Conservation (phyloP, 225 moss, liverwort and hornwort genomes). For the Ulota crispa region DNA sequence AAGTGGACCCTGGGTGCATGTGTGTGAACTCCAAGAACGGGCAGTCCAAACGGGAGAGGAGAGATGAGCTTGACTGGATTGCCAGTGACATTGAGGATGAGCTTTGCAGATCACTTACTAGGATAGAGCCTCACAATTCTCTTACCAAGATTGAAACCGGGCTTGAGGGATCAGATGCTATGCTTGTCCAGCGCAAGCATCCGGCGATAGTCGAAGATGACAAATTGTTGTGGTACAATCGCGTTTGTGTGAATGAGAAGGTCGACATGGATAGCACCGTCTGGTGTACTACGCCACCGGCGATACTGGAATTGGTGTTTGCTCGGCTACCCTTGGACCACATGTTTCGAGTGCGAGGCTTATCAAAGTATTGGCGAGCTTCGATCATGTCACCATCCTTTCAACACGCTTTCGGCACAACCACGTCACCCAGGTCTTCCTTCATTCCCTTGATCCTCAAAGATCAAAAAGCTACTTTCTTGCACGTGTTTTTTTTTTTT, state of each 20-base stretch:
- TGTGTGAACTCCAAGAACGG: conserved; percentile 12
- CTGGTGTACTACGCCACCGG: conserved; percentile 30
- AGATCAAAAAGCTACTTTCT: background rate
- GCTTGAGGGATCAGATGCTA: conserved; percentile 10
- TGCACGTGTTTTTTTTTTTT: too few relatives aligned
- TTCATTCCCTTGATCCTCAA: background rate
- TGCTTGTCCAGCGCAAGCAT: background rate
- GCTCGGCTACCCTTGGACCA: conserved; percentile 34
- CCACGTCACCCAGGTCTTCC: conserved; percentile 12
- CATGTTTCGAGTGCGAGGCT: conserved; percentile 28
- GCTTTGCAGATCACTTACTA: background rate
- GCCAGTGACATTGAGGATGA: conserved; percentile 5
- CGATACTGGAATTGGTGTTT: conserved; percentile 37
- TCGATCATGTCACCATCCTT: conserved; percentile 29
- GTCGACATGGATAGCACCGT: conserved; percentile 33
- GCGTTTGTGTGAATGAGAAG: conserved; percentile 42
- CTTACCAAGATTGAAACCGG: conserved; percentile 10
- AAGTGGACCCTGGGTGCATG: conserved; percentile 28
- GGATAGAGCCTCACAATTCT: background rate
- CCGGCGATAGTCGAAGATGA: conserved; percentile 11
- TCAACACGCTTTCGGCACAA: conserved; percentile 32
- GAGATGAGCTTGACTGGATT: conserved; percentile 19
- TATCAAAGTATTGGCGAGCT: conserved; percentile 34
- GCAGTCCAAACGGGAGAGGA: conserved; percentile 16
- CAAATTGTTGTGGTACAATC: conserved; percentile 23